A percentile compares a stretch with the other conserved stretches of the same genome.
phyloP scores from a whole-genome alignment of 805 yeast species.

The Yamadazyma sp. region DNA sequence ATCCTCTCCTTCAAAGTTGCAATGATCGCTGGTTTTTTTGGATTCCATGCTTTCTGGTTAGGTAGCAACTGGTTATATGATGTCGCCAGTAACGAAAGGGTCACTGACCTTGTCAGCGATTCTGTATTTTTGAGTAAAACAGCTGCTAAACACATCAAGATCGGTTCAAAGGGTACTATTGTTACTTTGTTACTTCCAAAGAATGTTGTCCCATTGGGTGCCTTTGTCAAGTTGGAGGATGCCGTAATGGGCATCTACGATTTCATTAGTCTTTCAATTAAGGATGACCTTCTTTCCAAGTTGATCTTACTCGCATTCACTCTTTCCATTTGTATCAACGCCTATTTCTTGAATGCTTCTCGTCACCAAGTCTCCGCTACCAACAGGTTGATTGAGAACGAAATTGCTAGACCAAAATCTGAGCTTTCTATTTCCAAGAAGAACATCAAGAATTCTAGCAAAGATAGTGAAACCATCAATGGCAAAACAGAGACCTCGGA shows the following conservation, averaged over 20 bases:
- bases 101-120: constrained; percentile 4
- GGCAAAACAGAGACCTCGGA: constrained; percentile 18
- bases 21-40: constrained; percentile 57
- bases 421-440: too few species aligned
- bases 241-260: constrained; percentile 50
- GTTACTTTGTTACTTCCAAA: constrained; percentile 59
- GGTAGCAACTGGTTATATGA: constrained; percentile 68
- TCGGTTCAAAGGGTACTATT: constrained; percentile 51
- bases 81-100: constrained; percentile 12
- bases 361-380: constrained; percentile 56
- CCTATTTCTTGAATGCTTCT: constrained; percentile 85
- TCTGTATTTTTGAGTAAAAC: constrained; percentile 34
- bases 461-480: constrained; percentile 9
- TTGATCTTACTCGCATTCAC: constrained; percentile 70
- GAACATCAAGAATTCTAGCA: not conserved
- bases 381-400: constrained; percentile 40
- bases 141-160: constrained; percentile 42
- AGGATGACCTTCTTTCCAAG: constrained; percentile 80
- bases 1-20: constrained; percentile 60
- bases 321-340: constrained; percentile 75
- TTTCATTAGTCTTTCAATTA: constrained; percentile 63
- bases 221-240: constrained; percentile 63
- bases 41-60: constrained; percentile 64
- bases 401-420: constrained; percentile 31
- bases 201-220: constrained; percentile 57